A percentile compares a stretch with the other conserved stretches of the same genome.
Evolutionary conservation across 805 yeast species (phyloP).

Genomic region (Schizosaccharomyces cryophilus): DNA sequence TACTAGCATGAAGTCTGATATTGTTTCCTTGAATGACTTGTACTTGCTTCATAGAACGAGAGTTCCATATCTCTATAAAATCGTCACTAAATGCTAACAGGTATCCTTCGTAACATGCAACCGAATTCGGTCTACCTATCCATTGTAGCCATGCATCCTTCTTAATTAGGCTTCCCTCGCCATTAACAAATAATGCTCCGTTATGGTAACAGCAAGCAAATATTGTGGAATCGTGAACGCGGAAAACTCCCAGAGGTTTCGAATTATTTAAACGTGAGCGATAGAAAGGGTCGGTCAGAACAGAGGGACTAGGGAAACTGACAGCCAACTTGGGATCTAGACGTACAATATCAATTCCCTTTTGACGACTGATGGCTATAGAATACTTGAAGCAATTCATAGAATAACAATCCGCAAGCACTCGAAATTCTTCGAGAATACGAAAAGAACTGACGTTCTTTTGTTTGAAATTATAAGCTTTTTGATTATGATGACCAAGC

Average conservation of each 20-base stretch:
- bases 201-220: conserved; percentile 44
- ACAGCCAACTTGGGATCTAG: conserved; percentile 32
- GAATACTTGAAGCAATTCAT: background rate
- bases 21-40: conserved; percentile 57
- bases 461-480: background rate
- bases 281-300: conserved; percentile 5
- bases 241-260: conserved; percentile 37
- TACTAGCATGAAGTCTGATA: conserved; percentile 13
- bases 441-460: background rate
- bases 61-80: conserved; percentile 42
- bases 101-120: conserved; percentile 23
- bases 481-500: background rate
- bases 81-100: conserved; percentile 36
- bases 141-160: conserved; percentile 19
- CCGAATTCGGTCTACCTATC: conserved; percentile 13
- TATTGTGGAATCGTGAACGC: conserved; percentile 23
- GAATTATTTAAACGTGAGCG: background rate
- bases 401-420: background rate
- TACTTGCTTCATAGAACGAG: conserved; percentile 21
- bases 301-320: conserved; percentile 24
- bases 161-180: conserved; percentile 19
- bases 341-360: conserved; percentile 29
- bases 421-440: background rate
- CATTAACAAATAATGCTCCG: conserved; percentile 41
- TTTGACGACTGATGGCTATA: background rate